Base-by-base conservation (phyloP, 176 grass and related monocot genomes). In the Neostapfia colusana region DNA sequence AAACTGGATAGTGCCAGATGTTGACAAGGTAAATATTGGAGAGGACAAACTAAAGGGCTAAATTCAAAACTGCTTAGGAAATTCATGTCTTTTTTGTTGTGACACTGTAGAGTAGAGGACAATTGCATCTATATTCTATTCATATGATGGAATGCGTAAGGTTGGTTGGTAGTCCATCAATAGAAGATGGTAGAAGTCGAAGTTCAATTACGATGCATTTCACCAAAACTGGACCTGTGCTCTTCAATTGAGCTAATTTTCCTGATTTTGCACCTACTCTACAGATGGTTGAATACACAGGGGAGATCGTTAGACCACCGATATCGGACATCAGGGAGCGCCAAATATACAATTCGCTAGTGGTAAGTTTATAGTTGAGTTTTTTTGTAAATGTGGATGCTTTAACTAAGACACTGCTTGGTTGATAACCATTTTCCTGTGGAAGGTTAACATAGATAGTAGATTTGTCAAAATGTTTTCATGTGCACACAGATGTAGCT, bases 241-340 rank as follows among this genome's bases (percentile, higher is more conserved):
- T 36, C 67, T 82, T 42, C 49, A 80, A 67, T 77, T 87, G 36
- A 59, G 27, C 74, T 81, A 41, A 63, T 74, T 78, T 78, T 41
- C 46, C 62, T 72, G 56, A 73, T 78, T 73, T 87, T 76, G 37
- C 44, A 69, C 37, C n/a, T 62, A 85, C 70, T 82, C 38, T 85
- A 44, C 73, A 99, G 95, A 88, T 99, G 77, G 90, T 99, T 42
- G 95, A 99, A 78, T 99, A 99, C 67, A 92, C 92, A 66, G 95
- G 95, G 27, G 95, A 99, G 86, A 83, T 99, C 2, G 95, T 99
- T 82, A 87, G 95, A 84, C 95, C 95, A 77, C 78, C 87, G 16
- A 88, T 99, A 82, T 93, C 95, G 50, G 95, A 99, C 80, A 90
- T 90, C 76, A 90, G 95, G 76, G 95, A 99, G 76, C 82, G 80